These are phyloP conservation scores for Apiotrichum gamsii DNA, from an alignment of 1,284 basidiomycete species.

Conservation along the genomic window DNA sequence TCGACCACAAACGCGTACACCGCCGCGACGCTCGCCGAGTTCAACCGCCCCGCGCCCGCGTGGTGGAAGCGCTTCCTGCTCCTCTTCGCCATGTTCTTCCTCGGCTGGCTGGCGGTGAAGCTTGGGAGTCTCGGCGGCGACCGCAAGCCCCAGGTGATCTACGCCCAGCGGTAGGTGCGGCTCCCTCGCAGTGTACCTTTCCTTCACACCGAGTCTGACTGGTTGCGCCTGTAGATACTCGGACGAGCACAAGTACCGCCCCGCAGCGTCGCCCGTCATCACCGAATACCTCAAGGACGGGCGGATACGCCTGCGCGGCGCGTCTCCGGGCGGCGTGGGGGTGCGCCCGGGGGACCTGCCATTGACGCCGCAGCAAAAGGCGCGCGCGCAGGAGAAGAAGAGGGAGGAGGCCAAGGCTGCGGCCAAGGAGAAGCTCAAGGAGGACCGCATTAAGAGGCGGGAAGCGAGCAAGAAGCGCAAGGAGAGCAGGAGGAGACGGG, in stretches of 20 bases:
- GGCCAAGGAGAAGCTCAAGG: constrained; percentile 10
- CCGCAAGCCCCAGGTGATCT: constrained; percentile 40
- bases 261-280: constrained; percentile 48
- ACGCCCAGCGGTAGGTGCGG: constrained; percentile 41
- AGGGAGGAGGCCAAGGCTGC: constrained; percentile 3
- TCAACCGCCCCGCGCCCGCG: constrained; percentile 39
- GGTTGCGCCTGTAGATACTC: constrained; percentile 38
- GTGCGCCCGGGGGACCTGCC: constrained; percentile 40
- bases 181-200: neutral
- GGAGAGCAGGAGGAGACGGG: neutral
- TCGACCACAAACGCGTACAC: constrained; percentile 9
- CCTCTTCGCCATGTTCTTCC: constrained; percentile 28
- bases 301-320: constrained; percentile 45
- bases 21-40: constrained; percentile 26
- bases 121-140: constrained; percentile 20
- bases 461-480: constrained; percentile 14
- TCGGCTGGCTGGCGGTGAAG: constrained; percentile 34
- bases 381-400: constrained; percentile 1
- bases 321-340: constrained; percentile 43
- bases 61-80: constrained; percentile 40
- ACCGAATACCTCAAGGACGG: constrained; percentile 47
- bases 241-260: constrained; percentile 48
- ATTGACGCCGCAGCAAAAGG: constrained; percentile 18
- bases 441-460: constrained; percentile 12
- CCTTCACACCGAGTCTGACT: neutral